Conservation (phyloP, 352 stramenopile species). For the Pythium oligandrum region DNA sequence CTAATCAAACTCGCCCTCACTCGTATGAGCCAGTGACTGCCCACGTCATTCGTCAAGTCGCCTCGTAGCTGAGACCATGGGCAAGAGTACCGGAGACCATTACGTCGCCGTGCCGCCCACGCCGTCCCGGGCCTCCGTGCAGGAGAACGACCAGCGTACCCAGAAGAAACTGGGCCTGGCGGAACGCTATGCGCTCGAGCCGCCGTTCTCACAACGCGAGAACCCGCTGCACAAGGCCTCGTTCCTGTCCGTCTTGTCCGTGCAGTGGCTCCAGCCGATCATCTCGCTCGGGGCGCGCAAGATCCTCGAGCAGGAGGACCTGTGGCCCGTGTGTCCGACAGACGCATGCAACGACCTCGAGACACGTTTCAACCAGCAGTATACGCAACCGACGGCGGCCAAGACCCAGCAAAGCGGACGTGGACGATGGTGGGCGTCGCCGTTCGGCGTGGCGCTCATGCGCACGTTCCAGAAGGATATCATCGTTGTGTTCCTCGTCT, state of each 20-base stretch:
- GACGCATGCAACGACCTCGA: constrained; percentile 26
- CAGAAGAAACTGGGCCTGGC: constrained; percentile 5
- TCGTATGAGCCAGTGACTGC: too few species aligned
- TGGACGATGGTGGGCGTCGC: constrained; percentile 8
- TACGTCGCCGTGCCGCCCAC: constrained; percentile 18
- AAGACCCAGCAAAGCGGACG: background rate
- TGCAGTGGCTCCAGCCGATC: constrained; percentile 34
- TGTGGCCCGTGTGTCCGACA: constrained; percentile 26
- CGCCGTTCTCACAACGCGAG: constrained; percentile 7
- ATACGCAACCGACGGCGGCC: constrained; percentile 9
- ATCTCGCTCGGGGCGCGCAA: constrained; percentile 29
- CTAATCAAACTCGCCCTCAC: too few species aligned
- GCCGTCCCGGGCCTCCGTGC: too few species aligned
- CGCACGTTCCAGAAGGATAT: constrained; percentile 23
- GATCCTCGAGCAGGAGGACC: constrained; percentile 33
- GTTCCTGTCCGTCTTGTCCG: constrained; percentile 23
- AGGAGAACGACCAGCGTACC: too few species aligned
- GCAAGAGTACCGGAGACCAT: too few species aligned
- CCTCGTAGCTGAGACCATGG: too few species aligned
- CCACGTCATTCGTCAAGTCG: too few species aligned
- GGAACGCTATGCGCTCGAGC: constrained; percentile 25
- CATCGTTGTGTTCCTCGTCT: constrained; percentile 17
- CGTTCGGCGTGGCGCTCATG: constrained; percentile 23
- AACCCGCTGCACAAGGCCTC: constrained; percentile 36
- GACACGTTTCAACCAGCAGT: constrained; percentile 17